These are phyloP conservation scores for Adiantum capillusveneris DNA, from an alignment of 75 land plant species.

Conservation along the genomic window DNA sequence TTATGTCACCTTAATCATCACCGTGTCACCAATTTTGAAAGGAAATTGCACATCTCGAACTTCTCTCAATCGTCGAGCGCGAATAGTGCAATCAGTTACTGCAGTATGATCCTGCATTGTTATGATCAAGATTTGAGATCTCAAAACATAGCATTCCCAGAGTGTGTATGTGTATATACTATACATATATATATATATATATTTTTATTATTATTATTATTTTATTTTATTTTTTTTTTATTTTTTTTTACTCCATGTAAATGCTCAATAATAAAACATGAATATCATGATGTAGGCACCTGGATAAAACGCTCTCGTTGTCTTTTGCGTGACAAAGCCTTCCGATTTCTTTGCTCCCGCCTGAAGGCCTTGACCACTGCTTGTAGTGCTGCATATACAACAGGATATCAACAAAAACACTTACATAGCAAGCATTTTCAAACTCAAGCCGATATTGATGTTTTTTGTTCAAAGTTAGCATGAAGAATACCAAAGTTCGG, in stretches of 20 bases:
- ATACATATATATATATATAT: no score
- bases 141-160: no score
- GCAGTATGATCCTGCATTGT: constrained; percentile 1
- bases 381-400: constrained; percentile 47
- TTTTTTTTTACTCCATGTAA: no score
- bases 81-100: neutral
- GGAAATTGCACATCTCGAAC: constrained; percentile 81
- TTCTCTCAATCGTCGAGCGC: neutral
- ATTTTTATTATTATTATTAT: no score
- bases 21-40: constrained; percentile 76
- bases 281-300: no score
- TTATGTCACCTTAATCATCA: constrained; percentile 79
- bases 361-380: constrained; percentile 76
- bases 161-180: no score
- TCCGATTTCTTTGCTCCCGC: constrained; percentile 51
- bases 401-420: neutral
- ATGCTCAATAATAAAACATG: no score
- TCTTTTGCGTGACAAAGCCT: constrained; percentile 44
- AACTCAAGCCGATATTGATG: no score
- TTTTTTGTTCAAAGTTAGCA: no score
- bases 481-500: constrained; percentile 54
- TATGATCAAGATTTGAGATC: no score
- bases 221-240: no score
- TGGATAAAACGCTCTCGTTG: constrained; percentile 67
- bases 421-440: neutral